Base-by-base conservation (phyloP, 164 flowering plant genomes). In the Brasenia schreberi region DNA sequence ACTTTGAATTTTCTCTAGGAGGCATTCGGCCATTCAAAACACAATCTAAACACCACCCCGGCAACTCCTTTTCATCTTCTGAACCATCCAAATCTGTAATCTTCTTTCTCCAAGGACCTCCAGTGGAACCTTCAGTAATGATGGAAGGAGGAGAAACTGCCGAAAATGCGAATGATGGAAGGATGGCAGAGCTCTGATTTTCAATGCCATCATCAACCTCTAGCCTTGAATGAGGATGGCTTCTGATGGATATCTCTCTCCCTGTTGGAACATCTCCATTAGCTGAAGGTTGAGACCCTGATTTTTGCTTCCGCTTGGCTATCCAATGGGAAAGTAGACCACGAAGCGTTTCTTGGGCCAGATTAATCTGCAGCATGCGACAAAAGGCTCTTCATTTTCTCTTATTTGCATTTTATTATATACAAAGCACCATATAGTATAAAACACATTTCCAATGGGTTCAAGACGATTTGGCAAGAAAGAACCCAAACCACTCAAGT, bases 101-200 rank as follows among this genome's bases (percentile, higher is more conserved):
- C 73, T 88, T 95, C 81, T 89, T 95, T 71, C 99, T 88, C 99
- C 99, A 95, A 14, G 94, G 92, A 42, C 99, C 97, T 61, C 99
- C 92, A 45, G 85, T 93, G 62, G 97, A 81, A 17, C 99, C 99
- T 79, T 95, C 99, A n/a, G 99, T 92, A 69, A 95, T 84, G 66
- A 92, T 82, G 42, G 99, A 95, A 59, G 99, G 99, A 67, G 97
- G 88, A 16, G 86, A 85, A 68, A 71, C 74, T 23, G 88, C 76
- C 61, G 96, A 84, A 76, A 95, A 95, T 75, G 89, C 94, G 68
- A 90, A 95, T 18, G 97, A 88, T 66, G 94, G 94, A 76, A 88
- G 89, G 19, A 90, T 87, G 65, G 76, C 65, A 7, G 87, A 77
- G 64, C 65, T 67, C 59, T 85, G 90, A 78, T 82, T 92, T 65